Evolutionary conservation across 257 asterid genomes (phyloP).

Genomic region (Jasminum sambac): DNA sequence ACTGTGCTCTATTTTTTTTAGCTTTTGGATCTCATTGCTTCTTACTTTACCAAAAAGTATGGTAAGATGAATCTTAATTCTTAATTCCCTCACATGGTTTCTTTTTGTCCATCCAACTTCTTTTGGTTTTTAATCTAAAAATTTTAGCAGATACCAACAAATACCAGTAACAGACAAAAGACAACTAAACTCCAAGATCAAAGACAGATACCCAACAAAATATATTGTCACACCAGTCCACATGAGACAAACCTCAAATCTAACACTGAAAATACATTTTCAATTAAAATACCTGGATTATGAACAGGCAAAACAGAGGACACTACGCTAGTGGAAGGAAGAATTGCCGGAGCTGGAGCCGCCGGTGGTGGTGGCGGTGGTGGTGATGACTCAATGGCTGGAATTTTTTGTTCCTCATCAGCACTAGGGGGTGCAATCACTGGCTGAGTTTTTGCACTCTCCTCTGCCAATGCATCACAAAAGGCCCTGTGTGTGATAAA

Average conservation of each 20-base stretch:
- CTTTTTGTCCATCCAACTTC: conserved; percentile 23
- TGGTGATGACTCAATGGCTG: conserved; percentile 36
- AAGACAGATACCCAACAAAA: conserved; percentile 40
- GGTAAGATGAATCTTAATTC: conserved; percentile 36
- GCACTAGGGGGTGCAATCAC: conserved; percentile 36
- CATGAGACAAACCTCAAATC: conserved; percentile 34
- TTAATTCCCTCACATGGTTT: conserved; percentile 24
- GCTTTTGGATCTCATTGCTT: conserved; percentile 41
- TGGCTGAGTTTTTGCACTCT: conserved; percentile 53
- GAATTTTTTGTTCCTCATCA: conserved; percentile 39
- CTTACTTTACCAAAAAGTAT: conserved; percentile 41
- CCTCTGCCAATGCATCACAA: conserved; percentile 82
- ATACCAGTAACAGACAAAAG: conserved; percentile 55
- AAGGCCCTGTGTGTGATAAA: conserved; percentile 91
- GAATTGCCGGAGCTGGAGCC: conserved; percentile 18
- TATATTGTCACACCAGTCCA: conserved; percentile 16
- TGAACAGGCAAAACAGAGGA: conserved; percentile 43
- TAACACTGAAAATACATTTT: conserved; percentile 21
- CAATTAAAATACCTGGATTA: conserved; percentile 52
- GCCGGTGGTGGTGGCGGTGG: conserved; percentile 32
- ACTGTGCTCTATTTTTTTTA: conserved; percentile 25
- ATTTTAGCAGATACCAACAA: conserved; percentile 49
- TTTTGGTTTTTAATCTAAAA: conserved; percentile 26
- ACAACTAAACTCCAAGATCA: conserved; percentile 37
- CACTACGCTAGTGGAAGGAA: conserved; percentile 27